A percentile compares a stretch with the other conserved stretches of the same genome.
phyloP scores from a whole-genome alignment of 2,329 filamentous ascomycete genomes.

The Hypoxylon sp. region DNA sequence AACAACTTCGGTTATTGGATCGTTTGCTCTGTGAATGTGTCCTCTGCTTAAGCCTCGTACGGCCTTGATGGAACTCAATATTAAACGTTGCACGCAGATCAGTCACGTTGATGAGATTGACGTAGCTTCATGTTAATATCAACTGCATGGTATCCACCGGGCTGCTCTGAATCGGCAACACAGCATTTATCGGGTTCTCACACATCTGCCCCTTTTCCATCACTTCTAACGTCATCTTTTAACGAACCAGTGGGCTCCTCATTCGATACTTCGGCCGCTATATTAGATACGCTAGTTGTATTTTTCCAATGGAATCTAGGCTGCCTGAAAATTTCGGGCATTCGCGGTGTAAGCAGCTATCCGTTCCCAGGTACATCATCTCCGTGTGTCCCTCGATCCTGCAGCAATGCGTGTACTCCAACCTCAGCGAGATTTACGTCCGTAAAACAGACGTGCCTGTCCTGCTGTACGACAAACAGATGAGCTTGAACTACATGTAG shows the following conservation, averaged over 20 bases:
- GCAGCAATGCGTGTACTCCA: slow-evolving; percentile 54
- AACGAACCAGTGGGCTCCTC: slow-evolving; percentile 8
- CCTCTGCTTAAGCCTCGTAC: not conserved
- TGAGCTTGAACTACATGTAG: slow-evolving; percentile 42
- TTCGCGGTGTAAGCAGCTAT: slow-evolving; percentile 51
- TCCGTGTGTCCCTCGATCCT: slow-evolving; percentile 56
- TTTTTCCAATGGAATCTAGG: slow-evolving; percentile 23
- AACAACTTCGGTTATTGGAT: not conserved
- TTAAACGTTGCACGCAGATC: slow-evolving; percentile 16
- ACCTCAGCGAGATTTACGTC: slow-evolving; percentile 51
- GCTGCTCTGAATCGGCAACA: slow-evolving; percentile 18
- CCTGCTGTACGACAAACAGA: slow-evolving; percentile 47
- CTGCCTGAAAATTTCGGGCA: slow-evolving; percentile 42
- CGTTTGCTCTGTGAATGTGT: not conserved
- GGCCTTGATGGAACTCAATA: slow-evolving; percentile 13
- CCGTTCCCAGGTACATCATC: slow-evolving; percentile 54
- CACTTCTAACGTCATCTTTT: slow-evolving; percentile 21
- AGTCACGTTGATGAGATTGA: slow-evolving; percentile 22
- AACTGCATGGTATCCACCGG: slow-evolving; percentile 27
- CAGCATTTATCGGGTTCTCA: slow-evolving; percentile 11
- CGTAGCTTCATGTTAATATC: slow-evolving; percentile 36
- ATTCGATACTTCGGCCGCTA: not conserved
- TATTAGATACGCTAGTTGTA: not conserved
- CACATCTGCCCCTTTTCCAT: slow-evolving; percentile 4
- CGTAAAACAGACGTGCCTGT: slow-evolving; percentile 51